Evolutionary conservation across 805 yeast species (phyloP).

Genomic region (Yarrowia sp.): DNA sequence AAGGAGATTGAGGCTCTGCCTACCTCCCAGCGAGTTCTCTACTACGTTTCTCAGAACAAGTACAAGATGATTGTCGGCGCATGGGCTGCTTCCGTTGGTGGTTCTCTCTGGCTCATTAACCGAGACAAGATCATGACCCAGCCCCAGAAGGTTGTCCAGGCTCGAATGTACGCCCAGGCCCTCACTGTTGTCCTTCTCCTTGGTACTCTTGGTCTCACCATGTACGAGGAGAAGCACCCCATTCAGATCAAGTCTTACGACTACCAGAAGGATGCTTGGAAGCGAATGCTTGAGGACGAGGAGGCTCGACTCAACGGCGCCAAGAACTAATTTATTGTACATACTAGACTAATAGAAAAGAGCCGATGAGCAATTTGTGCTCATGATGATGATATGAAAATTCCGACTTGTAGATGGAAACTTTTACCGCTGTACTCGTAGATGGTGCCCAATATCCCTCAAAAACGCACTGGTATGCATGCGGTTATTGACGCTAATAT

Average conservation of each 20-base stretch:
- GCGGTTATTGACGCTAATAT: not conserved
- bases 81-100: slow-evolving; percentile 80
- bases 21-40: slow-evolving; percentile 49
- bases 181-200: slow-evolving; percentile 68
- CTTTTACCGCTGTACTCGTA: not conserved
- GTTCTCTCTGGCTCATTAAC: slow-evolving; percentile 72
- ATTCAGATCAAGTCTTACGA: slow-evolving; percentile 10
- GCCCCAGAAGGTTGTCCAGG: slow-evolving; percentile 80
- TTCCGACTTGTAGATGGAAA: too few species aligned
- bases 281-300: slow-evolving; percentile 47
- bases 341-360: slow-evolving; percentile 24
- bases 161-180: slow-evolving; percentile 89
- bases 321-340: slow-evolving; percentile 23
- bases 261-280: slow-evolving; percentile 46
- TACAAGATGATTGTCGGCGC: slow-evolving; percentile 63
- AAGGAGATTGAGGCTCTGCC: slow-evolving; percentile 54
- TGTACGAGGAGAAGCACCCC: slow-evolving; percentile 39
- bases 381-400: not conserved
- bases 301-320: slow-evolving; percentile 37
- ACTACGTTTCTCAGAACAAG: slow-evolving; percentile 53
- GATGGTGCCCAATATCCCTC: not conserved
- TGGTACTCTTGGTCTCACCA: slow-evolving; percentile 53
- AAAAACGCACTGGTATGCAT: not conserved
- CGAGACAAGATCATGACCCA: slow-evolving; percentile 70
- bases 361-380: not conserved